phyloP scores from a whole-genome alignment of 768 basidiomycete species.

The Rhodotorula babjevae region DNA sequence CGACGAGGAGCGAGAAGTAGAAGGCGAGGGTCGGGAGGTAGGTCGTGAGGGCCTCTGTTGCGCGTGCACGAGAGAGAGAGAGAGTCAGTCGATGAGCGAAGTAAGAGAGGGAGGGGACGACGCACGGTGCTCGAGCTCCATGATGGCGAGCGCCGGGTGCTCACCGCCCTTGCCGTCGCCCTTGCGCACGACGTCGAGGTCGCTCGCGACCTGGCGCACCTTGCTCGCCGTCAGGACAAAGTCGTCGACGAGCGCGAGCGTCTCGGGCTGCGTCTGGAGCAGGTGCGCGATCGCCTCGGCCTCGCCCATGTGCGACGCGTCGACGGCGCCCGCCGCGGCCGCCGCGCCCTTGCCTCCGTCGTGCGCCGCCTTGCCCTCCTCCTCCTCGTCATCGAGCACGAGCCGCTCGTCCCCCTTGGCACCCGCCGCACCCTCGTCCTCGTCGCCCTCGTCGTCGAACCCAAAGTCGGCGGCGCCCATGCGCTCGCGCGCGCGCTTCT shows the following conservation, averaged over 20 bases:
- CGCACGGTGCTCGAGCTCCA: slow-evolving; percentile 85
- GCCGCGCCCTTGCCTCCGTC: too few relatives aligned
- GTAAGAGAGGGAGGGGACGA: slow-evolving; percentile 1
- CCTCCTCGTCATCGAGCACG: background rate
- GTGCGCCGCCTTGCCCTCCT: too few relatives aligned
- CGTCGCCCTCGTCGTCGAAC: slow-evolving; percentile 11
- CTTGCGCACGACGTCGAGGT: slow-evolving; percentile 17
- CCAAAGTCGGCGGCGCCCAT: slow-evolving; percentile 35
- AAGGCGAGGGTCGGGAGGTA: slow-evolving; percentile 87
- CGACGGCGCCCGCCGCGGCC: background rate
- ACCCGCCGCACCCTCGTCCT: background rate
- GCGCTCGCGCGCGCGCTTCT: slow-evolving; percentile 26
- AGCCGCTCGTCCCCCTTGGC: background rate
- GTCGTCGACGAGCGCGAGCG: slow-evolving; percentile 42
- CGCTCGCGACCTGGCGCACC: slow-evolving; percentile 31
- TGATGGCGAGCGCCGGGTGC: slow-evolving; percentile 61
- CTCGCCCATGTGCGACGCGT: slow-evolving; percentile 17
- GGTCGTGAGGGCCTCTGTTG: slow-evolving; percentile 75
- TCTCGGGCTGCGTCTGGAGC: slow-evolving; percentile 38
- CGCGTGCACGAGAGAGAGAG: background rate
- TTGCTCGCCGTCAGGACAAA: slow-evolving; percentile 30
- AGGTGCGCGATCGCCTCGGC: slow-evolving; percentile 40
- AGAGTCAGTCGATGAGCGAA: background rate
- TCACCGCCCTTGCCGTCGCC: slow-evolving; percentile 56
- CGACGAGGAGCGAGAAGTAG: slow-evolving; percentile 79